phyloP scores from a whole-genome alignment of 1,139 yeast genomes.

The Magnusiomyces suaveolens region DNA sequence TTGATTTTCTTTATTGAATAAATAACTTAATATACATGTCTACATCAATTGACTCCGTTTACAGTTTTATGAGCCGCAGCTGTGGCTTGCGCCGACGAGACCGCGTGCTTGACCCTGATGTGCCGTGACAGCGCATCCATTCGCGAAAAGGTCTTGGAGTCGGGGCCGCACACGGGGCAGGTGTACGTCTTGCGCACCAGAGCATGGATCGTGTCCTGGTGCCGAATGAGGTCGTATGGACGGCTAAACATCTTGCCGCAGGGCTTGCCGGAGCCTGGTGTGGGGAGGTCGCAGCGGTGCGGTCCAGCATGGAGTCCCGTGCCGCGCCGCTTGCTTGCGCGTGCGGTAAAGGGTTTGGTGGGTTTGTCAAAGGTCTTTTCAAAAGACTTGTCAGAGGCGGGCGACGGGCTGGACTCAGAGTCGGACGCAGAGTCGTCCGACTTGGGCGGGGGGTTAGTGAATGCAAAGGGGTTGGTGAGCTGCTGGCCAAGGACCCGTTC shows the following conservation, averaged over 20 bases:
- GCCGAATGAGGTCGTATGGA: slow-evolving; percentile 88
- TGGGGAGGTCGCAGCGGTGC: slow-evolving; percentile 51
- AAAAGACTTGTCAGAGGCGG: neutral
- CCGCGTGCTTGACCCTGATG: slow-evolving; percentile 69
- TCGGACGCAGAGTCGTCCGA: too few relatives aligned
- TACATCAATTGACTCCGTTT: too few relatives aligned
- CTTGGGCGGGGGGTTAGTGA: neutral
- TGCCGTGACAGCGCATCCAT: slow-evolving; percentile 94
- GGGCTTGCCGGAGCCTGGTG: slow-evolving; percentile 50
- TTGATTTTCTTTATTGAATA: too few relatives aligned
- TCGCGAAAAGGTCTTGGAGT: slow-evolving; percentile 78
- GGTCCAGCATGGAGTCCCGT: slow-evolving; percentile 29
- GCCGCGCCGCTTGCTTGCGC: neutral
- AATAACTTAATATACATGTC: too few relatives aligned
- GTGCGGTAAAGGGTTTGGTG: neutral
- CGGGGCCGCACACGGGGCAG: slow-evolving; percentile 71
- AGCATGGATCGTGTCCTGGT: slow-evolving; percentile 94
- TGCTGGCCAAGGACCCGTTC: neutral
- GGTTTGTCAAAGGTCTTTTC: too few relatives aligned
- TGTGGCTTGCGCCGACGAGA: neutral
- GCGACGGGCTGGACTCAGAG: neutral
- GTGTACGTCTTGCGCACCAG: slow-evolving; percentile 74
- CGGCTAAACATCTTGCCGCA: slow-evolving; percentile 83
- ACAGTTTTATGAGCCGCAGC: neutral
- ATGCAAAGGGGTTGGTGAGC: neutral